phyloP scores from a whole-genome alignment of 495 filamentous ascomycete species.

The Xylaria telfairii region DNA sequence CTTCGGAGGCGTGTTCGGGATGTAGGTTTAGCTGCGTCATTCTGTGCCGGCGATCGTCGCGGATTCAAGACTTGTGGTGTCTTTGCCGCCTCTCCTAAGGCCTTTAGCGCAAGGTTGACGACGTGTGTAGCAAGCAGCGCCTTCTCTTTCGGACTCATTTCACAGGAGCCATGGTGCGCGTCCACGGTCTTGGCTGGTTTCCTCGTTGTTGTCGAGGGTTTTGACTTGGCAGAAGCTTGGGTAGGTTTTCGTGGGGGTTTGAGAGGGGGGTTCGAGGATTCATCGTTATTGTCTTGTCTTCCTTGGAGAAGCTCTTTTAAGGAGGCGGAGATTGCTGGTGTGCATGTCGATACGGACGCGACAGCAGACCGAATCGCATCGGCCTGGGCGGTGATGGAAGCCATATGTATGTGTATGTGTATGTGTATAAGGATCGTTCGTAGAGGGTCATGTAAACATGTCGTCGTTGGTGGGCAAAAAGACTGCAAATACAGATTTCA shows the following conservation, averaged over 20 bases:
- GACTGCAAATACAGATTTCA: slow-evolving; percentile 24
- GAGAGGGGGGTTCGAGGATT: slow-evolving; percentile 37
- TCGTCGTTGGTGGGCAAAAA: slow-evolving; percentile 30
- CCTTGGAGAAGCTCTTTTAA: slow-evolving; percentile 58
- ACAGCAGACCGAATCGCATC: slow-evolving; percentile 61
- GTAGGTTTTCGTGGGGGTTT: slow-evolving; percentile 46
- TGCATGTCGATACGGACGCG: slow-evolving; percentile 58
- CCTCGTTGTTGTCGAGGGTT: slow-evolving; percentile 30
- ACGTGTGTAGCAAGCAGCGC: slow-evolving; percentile 79
- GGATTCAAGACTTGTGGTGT: slow-evolving; percentile 33
- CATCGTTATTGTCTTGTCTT: slow-evolving; percentile 37
- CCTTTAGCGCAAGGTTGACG: slow-evolving; percentile 77
- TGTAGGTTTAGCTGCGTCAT: slow-evolving; percentile 43
- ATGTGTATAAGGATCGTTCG: slow-evolving; percentile 14
- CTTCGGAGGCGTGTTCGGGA: slow-evolving; percentile 48
- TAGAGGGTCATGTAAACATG: slow-evolving; percentile 33
- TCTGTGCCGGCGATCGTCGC: slow-evolving; percentile 36
- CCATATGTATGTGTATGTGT: slow-evolving; percentile 46
- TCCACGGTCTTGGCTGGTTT: slow-evolving; percentile 32
- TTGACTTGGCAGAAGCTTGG: slow-evolving; percentile 30
- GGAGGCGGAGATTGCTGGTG: slow-evolving; percentile 51
- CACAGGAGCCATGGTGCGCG: slow-evolving; percentile 37
- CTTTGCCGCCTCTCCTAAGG: slow-evolving; percentile 76
- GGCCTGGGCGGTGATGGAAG: slow-evolving; percentile 46
- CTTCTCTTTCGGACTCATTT: slow-evolving; percentile 64